These are phyloP conservation scores for Prunus salicina DNA, from an alignment of 306 rosid genomes.

Conservation along the genomic window DNA sequence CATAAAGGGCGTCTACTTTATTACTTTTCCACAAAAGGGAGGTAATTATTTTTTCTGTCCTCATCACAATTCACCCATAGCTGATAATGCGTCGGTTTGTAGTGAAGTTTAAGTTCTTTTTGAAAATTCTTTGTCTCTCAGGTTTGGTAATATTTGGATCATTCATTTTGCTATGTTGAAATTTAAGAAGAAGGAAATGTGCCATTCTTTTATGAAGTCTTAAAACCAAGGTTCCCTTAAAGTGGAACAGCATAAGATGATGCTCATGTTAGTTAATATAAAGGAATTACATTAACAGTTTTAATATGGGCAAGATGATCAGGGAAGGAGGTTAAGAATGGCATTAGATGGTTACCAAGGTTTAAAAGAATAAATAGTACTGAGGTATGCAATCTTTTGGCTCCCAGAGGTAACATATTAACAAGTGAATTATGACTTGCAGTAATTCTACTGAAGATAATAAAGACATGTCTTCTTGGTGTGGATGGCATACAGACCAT, in stretches of 20 bases:
- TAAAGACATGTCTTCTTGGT: slow-evolving; percentile 76
- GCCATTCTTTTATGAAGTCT: neutral
- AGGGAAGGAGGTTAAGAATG: neutral
- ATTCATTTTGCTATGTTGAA: neutral
- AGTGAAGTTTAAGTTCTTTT: neutral
- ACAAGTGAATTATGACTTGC: slow-evolving; percentile 32
- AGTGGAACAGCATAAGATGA: neutral
- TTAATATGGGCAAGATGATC: neutral
- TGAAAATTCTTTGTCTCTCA: neutral
- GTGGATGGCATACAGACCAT: slow-evolving; percentile 98
- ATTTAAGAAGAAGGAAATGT: neutral
- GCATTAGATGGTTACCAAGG: neutral
- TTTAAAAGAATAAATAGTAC: neutral
- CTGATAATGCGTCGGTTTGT: neutral
- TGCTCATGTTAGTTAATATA: neutral
- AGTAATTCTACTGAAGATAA: slow-evolving; percentile 46
- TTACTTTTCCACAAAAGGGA: slow-evolving; percentile 74
- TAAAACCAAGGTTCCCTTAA: neutral
- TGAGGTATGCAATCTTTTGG: neutral
- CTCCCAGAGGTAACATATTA: slow-evolving; percentile 6
- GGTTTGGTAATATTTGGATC: neutral
- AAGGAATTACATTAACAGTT: neutral
- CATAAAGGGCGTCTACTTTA: slow-evolving; percentile 95
- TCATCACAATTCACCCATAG: slow-evolving; percentile 13
- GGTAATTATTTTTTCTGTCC: slow-evolving; percentile 43